Percentiles rank a stretch among this genome's conserved stretches.
phyloP scores from a whole-genome alignment of 2,329 filamentous ascomycete genomes.

The Thelonectria rubi region DNA sequence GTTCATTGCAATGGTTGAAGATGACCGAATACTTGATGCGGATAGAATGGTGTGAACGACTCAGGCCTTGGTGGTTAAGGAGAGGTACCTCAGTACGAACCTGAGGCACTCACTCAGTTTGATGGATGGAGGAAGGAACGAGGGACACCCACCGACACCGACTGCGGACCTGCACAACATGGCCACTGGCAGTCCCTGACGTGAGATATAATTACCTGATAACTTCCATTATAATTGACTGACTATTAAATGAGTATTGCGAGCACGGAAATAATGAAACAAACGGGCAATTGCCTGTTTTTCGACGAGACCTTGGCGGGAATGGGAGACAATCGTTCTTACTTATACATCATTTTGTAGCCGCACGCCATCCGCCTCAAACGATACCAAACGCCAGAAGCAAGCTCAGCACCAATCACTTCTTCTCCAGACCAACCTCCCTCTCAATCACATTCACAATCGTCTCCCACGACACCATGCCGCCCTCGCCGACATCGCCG shows the following conservation, averaged over 20 bases:
- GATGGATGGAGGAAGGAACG: background rate
- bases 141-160: background rate
- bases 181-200: no score
- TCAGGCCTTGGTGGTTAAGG: background rate
- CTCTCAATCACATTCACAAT: constrained; percentile 74
- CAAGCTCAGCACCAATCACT: background rate
- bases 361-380: constrained; percentile 1
- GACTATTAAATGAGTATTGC: no score
- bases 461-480: constrained; percentile 82
- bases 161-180: background rate
- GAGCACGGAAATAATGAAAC: no score
- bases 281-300: no score
- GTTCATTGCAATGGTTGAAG: background rate
- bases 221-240: no score
- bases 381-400: constrained; percentile 11
- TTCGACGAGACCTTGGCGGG: no score
- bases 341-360: constrained; percentile 3
- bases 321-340: background rate
- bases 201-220: no score
- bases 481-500: constrained; percentile 83
- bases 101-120: background rate
- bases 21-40: background rate
- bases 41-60: background rate
- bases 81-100: background rate
- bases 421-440: constrained; percentile 47